Percentiles rank a stretch among this genome's conserved stretches.
These are phyloP conservation scores for Aureobasidium sp. DNA, from an alignment of 2,329 filamentous ascomycete genomes.

Conservation along the genomic window DNA sequence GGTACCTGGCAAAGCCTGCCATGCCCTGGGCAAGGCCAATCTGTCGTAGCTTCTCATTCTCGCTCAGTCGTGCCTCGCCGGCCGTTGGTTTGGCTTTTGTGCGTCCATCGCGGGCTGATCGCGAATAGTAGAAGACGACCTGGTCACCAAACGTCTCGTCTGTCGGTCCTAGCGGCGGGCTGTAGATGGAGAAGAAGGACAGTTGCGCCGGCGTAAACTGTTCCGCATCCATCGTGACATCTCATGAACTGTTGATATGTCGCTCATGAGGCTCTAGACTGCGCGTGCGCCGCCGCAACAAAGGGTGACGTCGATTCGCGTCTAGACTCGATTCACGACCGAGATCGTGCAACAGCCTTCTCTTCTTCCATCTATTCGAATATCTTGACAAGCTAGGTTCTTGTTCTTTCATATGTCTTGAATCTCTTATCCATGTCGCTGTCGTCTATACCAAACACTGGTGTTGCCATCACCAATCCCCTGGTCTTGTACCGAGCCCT, in stretches of 20 bases:
- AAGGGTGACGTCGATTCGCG: not conserved
- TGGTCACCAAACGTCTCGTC: slow-evolving; percentile 71
- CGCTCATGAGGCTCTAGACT: slow-evolving; percentile 7
- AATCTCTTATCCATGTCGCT: slow-evolving; percentile 13
- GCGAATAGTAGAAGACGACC: slow-evolving; percentile 85
- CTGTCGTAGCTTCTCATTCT: slow-evolving; percentile 81
- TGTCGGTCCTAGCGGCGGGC: slow-evolving; percentile 66
- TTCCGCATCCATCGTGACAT: not conserved
- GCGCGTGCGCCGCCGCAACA: not conserved
- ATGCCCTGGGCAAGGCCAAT: slow-evolving; percentile 95
- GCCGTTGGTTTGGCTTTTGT: slow-evolving; percentile 18
- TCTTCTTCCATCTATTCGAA: not conserved
- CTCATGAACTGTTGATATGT: not conserved
- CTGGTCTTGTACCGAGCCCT: slow-evolving; percentile 68
- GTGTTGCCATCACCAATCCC: slow-evolving; percentile 54
- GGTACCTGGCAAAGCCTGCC: slow-evolving; percentile 73
- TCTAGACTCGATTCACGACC: not conserved
- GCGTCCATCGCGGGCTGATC: slow-evolving; percentile 24
- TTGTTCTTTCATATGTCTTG: not conserved
- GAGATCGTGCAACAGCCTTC: not conserved
- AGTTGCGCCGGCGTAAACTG: slow-evolving; percentile 61
- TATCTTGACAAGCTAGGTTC: not conserved
- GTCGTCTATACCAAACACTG: slow-evolving; percentile 19
- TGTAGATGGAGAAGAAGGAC: slow-evolving; percentile 90
- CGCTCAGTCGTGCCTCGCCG: slow-evolving; percentile 34